Base-by-base conservation (phyloP, 2,329 filamentous ascomycete genomes). In the Sphaerostilbella broomeana region DNA sequence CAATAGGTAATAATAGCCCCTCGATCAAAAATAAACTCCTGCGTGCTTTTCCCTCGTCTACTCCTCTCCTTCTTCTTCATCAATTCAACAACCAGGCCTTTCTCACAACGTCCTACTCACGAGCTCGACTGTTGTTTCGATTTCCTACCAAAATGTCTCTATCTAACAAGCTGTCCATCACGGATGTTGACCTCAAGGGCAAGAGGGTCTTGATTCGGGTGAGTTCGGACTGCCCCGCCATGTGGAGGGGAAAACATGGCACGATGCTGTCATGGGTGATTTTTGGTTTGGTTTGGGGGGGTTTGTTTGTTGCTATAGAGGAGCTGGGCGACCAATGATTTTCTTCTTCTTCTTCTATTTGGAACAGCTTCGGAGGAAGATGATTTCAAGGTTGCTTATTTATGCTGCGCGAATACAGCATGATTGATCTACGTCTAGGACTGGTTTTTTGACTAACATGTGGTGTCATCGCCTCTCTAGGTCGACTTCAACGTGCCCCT, bases 401-500 rank as follows among this genome's bases (percentile, higher is more conserved):
- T n/a, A n/a, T n/a, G n/a, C n/a, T n/a, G n/a, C n/a, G n/a, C n/a
- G n/a, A n/a, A n/a, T n/a, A n/a, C n/a, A n/a, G n/a, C n/a, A n/a
- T n/a, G n/a, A n/a, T n/a, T n/a, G n/a, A n/a, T n/a, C n/a, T n/a
- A n/a, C n/a, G n/a, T 6, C 13, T 35, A 7, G 12, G 12, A 6
- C 19, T 19, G 10, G 21, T 28, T 6, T n/a, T 27, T 19, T 33
- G 33, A 19, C 33, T 35, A 34, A 38, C 39, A 20, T 18, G 27
- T 18, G 37, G 31, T 8, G 5, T n/a, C 4, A 5, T 8, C 17
- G 7, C 11, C n/a, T 15, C 5, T 19, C 36, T 58, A 95, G 89
- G 90, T 98, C 65, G 92, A 98, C 79, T 98, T 98, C 82, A 98
- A 98, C 70, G 94, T 98, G 42, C 92, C 92, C 50, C 87, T 98